phyloP scores from a whole-genome alignment of 306 rosid species.

The Prunus kanzakura region DNA sequence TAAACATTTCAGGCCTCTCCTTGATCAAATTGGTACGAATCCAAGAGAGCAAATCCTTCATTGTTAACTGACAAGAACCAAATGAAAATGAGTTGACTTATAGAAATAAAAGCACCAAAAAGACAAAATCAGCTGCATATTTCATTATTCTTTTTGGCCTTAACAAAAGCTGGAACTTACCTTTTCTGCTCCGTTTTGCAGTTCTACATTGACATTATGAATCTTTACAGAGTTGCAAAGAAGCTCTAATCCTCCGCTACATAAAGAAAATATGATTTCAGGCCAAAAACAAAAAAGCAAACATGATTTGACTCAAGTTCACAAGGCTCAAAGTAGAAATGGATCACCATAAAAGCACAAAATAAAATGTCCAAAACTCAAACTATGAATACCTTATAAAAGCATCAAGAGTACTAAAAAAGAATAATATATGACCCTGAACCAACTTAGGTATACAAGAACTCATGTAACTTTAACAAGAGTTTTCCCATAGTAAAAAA shows the following conservation, averaged over 20 bases:
- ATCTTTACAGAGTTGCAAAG: slow-evolving; percentile 88
- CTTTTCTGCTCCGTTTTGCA: slow-evolving; percentile 52
- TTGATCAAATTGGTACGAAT: slow-evolving; percentile 75
- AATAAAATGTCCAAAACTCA: not conserved
- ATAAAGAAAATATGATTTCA: not conserved
- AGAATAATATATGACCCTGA: not conserved
- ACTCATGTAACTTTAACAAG: not conserved
- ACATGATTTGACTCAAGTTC: slow-evolving; percentile 14
- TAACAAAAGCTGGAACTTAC: slow-evolving; percentile 23
- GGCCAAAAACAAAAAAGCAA: not conserved
- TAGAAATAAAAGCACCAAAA: not conserved
- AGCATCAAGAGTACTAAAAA: not conserved
- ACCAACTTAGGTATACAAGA: not conserved
- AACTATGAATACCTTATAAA: not conserved
- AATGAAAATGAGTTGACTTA: slow-evolving; percentile 7
- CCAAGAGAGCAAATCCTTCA: slow-evolving; percentile 91
- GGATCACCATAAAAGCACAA: not conserved
- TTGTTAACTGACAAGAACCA: slow-evolving; percentile 50
- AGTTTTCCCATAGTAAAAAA: not conserved
- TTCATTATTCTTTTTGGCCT: not conserved
- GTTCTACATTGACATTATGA: slow-evolving; percentile 62
- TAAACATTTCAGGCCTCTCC: slow-evolving; percentile 97
- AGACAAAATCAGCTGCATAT: not conserved
- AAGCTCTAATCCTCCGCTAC: slow-evolving; percentile 92
- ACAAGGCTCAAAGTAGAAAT: not conserved